These are phyloP conservation scores for Gymnopus androsaceus DNA, from an alignment of 1,284 basidiomycete species.

Conservation along the genomic window DNA sequence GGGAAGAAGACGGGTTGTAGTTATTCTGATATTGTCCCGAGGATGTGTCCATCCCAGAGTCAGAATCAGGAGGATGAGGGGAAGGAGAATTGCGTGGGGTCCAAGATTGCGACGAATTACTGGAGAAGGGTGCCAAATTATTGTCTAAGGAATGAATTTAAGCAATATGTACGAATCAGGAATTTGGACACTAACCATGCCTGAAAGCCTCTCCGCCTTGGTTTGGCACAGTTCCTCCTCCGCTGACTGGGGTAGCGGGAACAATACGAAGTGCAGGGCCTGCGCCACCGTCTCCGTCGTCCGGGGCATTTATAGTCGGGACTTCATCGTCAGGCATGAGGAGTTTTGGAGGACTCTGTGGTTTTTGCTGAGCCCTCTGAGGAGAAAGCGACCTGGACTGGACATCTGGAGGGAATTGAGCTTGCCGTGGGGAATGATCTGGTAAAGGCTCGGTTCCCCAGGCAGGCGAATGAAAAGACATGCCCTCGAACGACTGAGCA, in stretches of 20 bases:
- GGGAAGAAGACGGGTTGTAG: slow-evolving; percentile 7
- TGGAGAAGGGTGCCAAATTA: slow-evolving; percentile 5
- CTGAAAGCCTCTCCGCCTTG: slow-evolving; percentile 15
- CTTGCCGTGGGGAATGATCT: slow-evolving; percentile 11
- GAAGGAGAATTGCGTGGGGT: slow-evolving; percentile 7
- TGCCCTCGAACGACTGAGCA: slow-evolving; percentile 56
- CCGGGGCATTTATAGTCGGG: slow-evolving; percentile 69
- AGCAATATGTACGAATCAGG: neutral
- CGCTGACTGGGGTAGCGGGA: slow-evolving; percentile 77
- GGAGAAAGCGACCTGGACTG: slow-evolving; percentile 32
- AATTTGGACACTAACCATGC: slow-evolving; percentile 5
- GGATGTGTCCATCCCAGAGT: neutral
- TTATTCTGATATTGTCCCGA: slow-evolving; percentile 3
- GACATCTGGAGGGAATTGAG: slow-evolving; percentile 6
- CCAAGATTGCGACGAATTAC: slow-evolving; percentile 1
- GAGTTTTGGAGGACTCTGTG: slow-evolving; percentile 69
- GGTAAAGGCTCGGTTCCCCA: slow-evolving; percentile 56
- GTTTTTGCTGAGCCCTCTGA: slow-evolving; percentile 40
- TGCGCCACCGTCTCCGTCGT: slow-evolving; percentile 52
- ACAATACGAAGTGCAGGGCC: slow-evolving; percentile 74
- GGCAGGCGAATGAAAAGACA: slow-evolving; percentile 64
- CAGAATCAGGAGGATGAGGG: slow-evolving; percentile 5
- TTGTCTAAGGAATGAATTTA: slow-evolving; percentile 9
- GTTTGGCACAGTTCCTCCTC: slow-evolving; percentile 50
- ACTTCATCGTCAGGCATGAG: slow-evolving; percentile 58